Evolutionary conservation across 352 stramenopile genomes (phyloP), one percentile per base, ranked within the genome.

Genomic region (Phytopythium helicoides): DNA sequence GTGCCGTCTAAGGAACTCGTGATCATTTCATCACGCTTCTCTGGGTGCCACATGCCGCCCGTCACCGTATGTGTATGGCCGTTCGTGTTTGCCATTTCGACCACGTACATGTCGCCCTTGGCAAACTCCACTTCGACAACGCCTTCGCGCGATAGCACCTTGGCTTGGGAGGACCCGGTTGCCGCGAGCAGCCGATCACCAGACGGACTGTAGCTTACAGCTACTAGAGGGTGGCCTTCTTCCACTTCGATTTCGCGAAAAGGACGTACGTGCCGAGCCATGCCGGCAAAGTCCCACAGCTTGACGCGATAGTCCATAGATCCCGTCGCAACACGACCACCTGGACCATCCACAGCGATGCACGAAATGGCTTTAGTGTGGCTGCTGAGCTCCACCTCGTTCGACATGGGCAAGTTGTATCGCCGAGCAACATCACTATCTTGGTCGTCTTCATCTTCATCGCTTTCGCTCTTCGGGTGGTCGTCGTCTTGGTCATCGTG

Each of bases 281-380:
- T 94, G 34, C 85, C 85, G 3, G 82, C 85, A 23, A 94, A 94
- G 60, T 94, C 85, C 85, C 85, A 94, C 42, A 94, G 59, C 58
- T 94, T 94, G 1, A 87, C 72, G 42, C 89, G 73, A 55, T 94
- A 92, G 54, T 94, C 84, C 64, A 90, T 90, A 0, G 81, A 89
- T 1, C 84, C 84, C 1, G 84, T 94, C 0, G 74, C 80, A 22
- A 94, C 76, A 4, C 84, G 80, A 35, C 58, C 78, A 22, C 84
- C 84, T 2, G 81, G 72, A 1, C 78, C 31, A 28, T 94, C 84
- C 19, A 94, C 65, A 0, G 81, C 84, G 18, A 94, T 73, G 40
- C 81, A 89, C 9, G 67, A 58, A n/a, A 94, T 53, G 16, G 58
- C 56, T 52, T 92, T 94, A 4, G 31, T 70, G 34, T 89, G 76